Evolutionary conservation across 345 rosid genomes (phyloP).

Genomic region (Excoecaria agallocha): DNA sequence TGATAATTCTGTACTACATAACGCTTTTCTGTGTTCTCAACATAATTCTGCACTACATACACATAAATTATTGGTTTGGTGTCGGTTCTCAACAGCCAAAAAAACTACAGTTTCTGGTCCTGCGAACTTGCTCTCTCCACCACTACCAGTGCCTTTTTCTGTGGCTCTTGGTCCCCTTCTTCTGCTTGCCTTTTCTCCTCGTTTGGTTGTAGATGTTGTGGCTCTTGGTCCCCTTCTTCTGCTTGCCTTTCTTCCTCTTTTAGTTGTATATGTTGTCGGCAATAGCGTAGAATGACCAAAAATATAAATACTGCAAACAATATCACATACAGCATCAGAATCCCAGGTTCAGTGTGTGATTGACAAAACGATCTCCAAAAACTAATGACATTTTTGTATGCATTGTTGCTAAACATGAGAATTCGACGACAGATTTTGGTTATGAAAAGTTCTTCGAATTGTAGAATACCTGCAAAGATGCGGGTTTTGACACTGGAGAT

Average conservation of each 20-base stretch:
- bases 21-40: too few relatives aligned
- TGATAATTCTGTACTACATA: too few relatives aligned
- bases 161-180: conserved; percentile 24
- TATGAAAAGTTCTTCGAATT: background rate
- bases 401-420: too few relatives aligned
- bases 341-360: too few relatives aligned
- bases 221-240: conserved; percentile 24
- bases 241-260: conserved; percentile 33
- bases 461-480: conserved; percentile 52
- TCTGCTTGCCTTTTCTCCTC: conserved; percentile 31
- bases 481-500: conserved; percentile 74
- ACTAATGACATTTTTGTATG: background rate
- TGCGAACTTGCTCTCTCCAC: conserved; percentile 1
- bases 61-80: background rate
- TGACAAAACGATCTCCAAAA: background rate
- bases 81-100: background rate
- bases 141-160: conserved; percentile 35
- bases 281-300: conserved; percentile 62
- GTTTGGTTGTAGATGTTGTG: conserved; percentile 34
- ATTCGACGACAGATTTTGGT: background rate
- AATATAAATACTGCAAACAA: conserved; percentile 68
- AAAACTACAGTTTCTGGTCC: background rate
- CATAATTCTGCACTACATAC: too few relatives aligned
- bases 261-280: conserved; percentile 45
- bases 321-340: background rate